Base-by-base conservation (phyloP, 768 basidiomycete species). In the Lactarius pseudohatsudake region DNA sequence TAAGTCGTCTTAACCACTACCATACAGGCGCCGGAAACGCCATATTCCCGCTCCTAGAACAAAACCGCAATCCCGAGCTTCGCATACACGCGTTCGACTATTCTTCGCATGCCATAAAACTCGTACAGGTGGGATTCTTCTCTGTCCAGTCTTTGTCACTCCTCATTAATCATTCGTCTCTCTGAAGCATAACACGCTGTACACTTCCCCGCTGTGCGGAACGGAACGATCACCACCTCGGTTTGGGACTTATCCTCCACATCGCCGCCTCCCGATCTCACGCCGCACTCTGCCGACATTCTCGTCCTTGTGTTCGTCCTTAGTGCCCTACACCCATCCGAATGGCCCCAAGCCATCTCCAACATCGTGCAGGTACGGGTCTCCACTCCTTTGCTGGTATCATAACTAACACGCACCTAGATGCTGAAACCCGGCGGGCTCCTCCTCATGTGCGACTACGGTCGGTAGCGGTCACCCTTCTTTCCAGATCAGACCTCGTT, bases 271-370 rank as follows among this genome's bases (percentile, higher is more conserved):
- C 79, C 82, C 1, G 85, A 83, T 16, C 73, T 97, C 20, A 77
- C 79, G 38, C 86, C 86, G 10, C 84, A 78, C 20, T 86, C 84
- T n/a, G 88, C 95, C 15, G 94, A 99, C 72, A 87, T 98, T 47
- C 80, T 92, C 36, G 86, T 96, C n/a, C 84, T 97, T 62, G 90
- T 99, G 40, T 99, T 96, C 73, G 94, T 98, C n/a, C 77, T 98
- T 65, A 94, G 91, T 62, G 97, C 97, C 0, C 79, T 99, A 30
- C 94, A 97, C 73, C 97, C 97, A 2, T 78, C 85, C 59, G 97
- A 99, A 80, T 99, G 97, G 97, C 77, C 78, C 1, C 83, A 81
- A 47, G 96, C 95, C 1, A 80, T 98, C 38, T 77, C 82, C 20
- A 98, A 98, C 74, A 83, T 95, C 2, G 85, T 90, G 69, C 82